Evolutionary conservation across 2,329 filamentous ascomycete genomes (phyloP), one percentile per base, ranked within the genome.

Genomic region (Coniochaeta sp.): DNA sequence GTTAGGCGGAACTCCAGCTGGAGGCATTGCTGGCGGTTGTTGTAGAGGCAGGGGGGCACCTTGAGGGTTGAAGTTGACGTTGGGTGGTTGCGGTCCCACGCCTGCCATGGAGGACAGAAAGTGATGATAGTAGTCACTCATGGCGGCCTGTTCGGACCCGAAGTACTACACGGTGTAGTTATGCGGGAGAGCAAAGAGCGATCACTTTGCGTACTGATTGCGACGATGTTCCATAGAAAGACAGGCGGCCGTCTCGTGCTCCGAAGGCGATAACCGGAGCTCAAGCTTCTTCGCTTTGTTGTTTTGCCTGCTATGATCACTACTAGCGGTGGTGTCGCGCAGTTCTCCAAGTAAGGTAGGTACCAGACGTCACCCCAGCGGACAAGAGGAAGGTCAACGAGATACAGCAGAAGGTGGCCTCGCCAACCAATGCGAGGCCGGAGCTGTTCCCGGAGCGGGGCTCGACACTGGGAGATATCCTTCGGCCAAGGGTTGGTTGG

Each of bases 71-170:
- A 68, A 68, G 59, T 66, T 70, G 55, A 17, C 22, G 22, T 56
- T 38, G 2, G 54, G 30, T 19, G 74, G 70, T 62, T 75, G 74
- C 54, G 63, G 63, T 55, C 73, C 74, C 58, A 73, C 72, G 59
- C 77, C 80, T 61, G 78, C 75, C 76, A 81, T 78, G 36, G 80
- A 80, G 65, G 80, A 76, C 59, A 84, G 73, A 66, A 84, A 83
- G 63, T 80, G 77, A 57, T 81, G 79, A 65, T 85, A 84, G 67
- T 81, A 82, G 64, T 83, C 81, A 68, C 78, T 78, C 82, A 85
- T 85, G n/a, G 50, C 50, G 62, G 17, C 17, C 34, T 26, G n/a
- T 36, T 22, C 7, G 34, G 16, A 4, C 24, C 54, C 34, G 16
- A 32, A n/a, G 54, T 12, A 56, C 34, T 16, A 38, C 54, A 26